phyloP scores from a whole-genome alignment of 2,329 filamentous ascomycete species.

The Plectosphaerella sp. region DNA sequence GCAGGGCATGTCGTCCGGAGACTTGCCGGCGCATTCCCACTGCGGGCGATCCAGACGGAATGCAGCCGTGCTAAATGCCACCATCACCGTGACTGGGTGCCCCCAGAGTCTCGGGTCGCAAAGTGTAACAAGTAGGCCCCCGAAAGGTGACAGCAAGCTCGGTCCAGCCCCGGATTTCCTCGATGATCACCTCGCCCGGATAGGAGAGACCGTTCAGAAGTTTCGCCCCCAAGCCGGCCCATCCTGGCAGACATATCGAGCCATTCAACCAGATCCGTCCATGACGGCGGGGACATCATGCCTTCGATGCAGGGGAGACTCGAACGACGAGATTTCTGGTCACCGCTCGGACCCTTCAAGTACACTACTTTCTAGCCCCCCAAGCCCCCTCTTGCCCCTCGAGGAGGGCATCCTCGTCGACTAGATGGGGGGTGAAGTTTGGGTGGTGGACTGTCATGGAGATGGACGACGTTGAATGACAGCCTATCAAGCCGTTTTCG shows the following conservation, averaged over 20 bases:
- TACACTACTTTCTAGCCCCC: not conserved
- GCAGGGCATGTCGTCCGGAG: constrained; percentile 4
- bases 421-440: not conserved
- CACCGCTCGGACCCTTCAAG: not conserved
- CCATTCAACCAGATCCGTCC: not conserved
- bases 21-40: constrained; percentile 4
- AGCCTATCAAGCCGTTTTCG: constrained; percentile 18
- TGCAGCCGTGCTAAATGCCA: constrained; percentile 4
- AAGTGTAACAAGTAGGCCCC: no score
- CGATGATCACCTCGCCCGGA: no score
- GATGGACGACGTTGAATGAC: constrained; percentile 16
- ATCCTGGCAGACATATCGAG: not conserved
- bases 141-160: no score
- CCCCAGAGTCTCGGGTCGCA: no score
- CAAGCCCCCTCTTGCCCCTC: not conserved
- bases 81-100: no score
- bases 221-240: no score
- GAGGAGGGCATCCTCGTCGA: not conserved
- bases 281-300: not conserved
- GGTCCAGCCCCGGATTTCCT: no score
- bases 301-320: not conserved
- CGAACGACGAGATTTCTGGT: not conserved
- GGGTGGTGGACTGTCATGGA: not conserved
- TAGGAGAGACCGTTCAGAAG: no score
- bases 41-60: constrained; percentile 11